phyloP scores from a whole-genome alignment of 1,139 yeast species.

The Blastobotrys raffinosifermentans region DNA sequence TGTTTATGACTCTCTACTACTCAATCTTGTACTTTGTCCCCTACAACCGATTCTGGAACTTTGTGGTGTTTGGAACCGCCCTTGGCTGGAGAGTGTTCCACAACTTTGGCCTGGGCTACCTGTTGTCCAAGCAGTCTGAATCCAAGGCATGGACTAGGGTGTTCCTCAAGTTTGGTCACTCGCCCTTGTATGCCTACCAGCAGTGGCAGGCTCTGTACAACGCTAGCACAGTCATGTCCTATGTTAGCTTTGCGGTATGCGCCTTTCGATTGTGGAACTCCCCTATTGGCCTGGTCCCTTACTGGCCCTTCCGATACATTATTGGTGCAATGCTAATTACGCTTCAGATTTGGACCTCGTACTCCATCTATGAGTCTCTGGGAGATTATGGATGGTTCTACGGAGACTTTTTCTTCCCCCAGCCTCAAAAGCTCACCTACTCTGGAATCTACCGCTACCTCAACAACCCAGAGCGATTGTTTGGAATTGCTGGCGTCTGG shows the following conservation, averaged over 20 bases:
- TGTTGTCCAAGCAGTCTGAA: conserved; percentile 57
- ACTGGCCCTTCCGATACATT: conserved; percentile 51
- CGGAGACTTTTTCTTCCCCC: conserved; percentile 77
- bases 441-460: conserved; percentile 82
- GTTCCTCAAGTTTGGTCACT: conserved; percentile 60
- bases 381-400: conserved; percentile 89
- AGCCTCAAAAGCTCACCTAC: conserved; percentile 49
- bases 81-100: conserved; percentile 49
- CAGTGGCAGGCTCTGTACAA: conserved; percentile 77
- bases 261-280: conserved; percentile 34
- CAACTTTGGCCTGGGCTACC: conserved; percentile 46
- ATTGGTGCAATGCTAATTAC: conserved; percentile 49
- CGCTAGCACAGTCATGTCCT: conserved; percentile 39
- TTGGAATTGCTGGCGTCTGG: conserved; percentile 82
- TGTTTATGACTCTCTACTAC: conserved; percentile 42
- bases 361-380: conserved; percentile 64
- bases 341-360: conserved; percentile 67
- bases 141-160: conserved; percentile 61
- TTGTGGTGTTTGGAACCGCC: conserved; percentile 44
- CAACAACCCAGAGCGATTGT: conserved; percentile 78
- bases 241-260: conserved; percentile 35
- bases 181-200: conserved; percentile 62
- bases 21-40: conserved; percentile 45
- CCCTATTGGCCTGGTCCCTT: conserved; percentile 29
- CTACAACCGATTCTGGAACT: conserved; percentile 26